A percentile compares a stretch with the other conserved stretches of the same genome.
Evolutionary conservation across 2,329 filamentous ascomycete species (phyloP).

Genomic region (Pseudogymnoascus sp.): DNA sequence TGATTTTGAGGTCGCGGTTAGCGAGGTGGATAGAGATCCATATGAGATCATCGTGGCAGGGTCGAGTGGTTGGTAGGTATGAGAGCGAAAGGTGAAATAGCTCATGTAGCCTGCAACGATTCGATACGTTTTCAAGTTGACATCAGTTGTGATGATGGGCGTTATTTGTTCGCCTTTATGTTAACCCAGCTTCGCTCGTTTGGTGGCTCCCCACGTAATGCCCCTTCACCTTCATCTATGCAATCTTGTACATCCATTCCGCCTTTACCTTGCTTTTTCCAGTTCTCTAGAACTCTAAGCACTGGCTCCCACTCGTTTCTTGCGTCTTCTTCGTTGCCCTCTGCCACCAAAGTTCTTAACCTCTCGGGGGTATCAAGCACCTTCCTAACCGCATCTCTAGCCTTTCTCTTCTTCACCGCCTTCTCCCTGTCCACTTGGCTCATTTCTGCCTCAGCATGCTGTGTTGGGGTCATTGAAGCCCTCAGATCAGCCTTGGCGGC

Average conservation of each 20-base stretch:
- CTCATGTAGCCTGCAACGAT: not conserved
- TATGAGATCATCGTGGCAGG: conserved; percentile 58
- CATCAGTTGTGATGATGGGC: not conserved
- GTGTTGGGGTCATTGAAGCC: conserved; percentile 14
- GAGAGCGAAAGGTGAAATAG: not conserved
- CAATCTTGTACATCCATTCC: conserved; percentile 26
- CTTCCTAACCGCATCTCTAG: conserved; percentile 4
- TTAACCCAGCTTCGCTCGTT: conserved; percentile 20
- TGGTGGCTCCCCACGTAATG: conserved; percentile 18
- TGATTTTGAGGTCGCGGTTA: conserved; percentile 55
- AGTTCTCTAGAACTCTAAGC: conserved; percentile 22
- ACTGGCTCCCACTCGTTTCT: conserved; percentile 42
- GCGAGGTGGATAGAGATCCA: conserved; percentile 75
- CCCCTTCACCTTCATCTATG: conserved; percentile 29
- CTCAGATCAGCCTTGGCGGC: conserved; percentile 22
- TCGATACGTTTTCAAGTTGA: not conserved
- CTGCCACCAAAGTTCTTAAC: conserved; percentile 47
- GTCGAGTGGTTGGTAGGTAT: conserved; percentile 7
- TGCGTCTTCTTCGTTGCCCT: conserved; percentile 55
- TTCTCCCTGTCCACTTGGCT: conserved; percentile 36
- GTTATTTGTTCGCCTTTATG: conserved; percentile 14
- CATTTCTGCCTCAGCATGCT: conserved; percentile 5
- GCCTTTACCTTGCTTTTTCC: conserved; percentile 27
- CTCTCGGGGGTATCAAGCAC: conserved; percentile 30
- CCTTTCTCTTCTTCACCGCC: not conserved